Evolutionary conservation across 495 filamentous ascomycete genomes (phyloP), one percentile per base, ranked within the genome.

Genomic region (Xylaria grammica): DNA sequence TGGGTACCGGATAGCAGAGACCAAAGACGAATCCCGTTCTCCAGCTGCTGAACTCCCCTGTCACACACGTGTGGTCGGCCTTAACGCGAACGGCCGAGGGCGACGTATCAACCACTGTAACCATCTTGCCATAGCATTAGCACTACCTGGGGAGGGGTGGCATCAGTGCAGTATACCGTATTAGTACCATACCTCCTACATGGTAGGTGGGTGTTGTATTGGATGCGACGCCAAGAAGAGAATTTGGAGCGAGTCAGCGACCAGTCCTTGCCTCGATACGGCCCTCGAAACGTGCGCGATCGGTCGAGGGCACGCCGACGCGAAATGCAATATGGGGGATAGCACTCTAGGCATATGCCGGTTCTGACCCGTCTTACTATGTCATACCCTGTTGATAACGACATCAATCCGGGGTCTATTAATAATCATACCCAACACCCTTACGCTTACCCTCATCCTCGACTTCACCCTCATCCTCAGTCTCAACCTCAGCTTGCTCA

Each of bases 341-440:
- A 53, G 34, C 49, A 40, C 36, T 30, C 3, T 32, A 54, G 27
- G 9, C 24, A 54, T 52, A 32, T 29, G 36, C 59, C 46, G 58
- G 44, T 51, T 29, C 20, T 55, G 51, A 55, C 22, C 30, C 44
- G 60, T 55, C 56, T 48, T 59, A 63, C 60, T 55, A 63, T 63
- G 60, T 63, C 60, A 48, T 38, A 63, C 29, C 51, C 51, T 44
- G 30, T 51, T 8, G 50, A 54, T 27, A 54, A 55, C 59, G 59
- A 40, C 60, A 38, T 63, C 51, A 40, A n/a, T 32, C 20, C n/a
- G 29, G 60, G 60, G 48, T 15, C 38, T 26, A 55, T 55, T 63
- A 63, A 45, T 63, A 63, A 55, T 63, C 50, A 46, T 1, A 32
- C 49, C 19, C 60, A 63, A 48, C 27, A 45, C 32, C 60, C 60